Evolutionary conservation across 495 filamentous ascomycete genomes (phyloP).

Genomic region (Hyphodiscus hymeniophilus): DNA sequence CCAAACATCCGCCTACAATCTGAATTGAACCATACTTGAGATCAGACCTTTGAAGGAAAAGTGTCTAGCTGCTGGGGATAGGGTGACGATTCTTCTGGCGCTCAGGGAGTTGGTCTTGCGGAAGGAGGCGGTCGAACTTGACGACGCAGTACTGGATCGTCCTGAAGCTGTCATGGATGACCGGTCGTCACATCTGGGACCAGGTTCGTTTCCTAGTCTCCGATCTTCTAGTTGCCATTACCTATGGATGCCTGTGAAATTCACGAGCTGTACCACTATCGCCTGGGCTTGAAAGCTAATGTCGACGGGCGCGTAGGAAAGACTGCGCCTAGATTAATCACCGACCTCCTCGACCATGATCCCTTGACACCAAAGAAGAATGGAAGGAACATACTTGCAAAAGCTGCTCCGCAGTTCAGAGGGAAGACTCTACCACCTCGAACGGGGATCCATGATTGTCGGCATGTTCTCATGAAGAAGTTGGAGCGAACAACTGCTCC

Average conservation of each 20-base stretch:
- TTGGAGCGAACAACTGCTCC: slow-evolving; percentile 9
- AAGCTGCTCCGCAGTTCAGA: slow-evolving; percentile 14
- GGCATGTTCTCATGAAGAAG: slow-evolving; percentile 20
- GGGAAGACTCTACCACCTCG: not conserved
- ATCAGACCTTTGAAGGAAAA: too few relatives aligned
- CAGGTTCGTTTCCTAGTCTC: slow-evolving; percentile 12
- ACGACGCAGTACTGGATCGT: not conserved
- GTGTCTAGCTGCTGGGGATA: too few relatives aligned
- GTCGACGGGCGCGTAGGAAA: slow-evolving; percentile 15
- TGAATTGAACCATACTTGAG: too few relatives aligned
- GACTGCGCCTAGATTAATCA: slow-evolving; percentile 20
- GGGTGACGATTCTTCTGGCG: not conserved
- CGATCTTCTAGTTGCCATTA: not conserved
- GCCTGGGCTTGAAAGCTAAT: too few relatives aligned
- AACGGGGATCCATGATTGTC: slow-evolving; percentile 14
- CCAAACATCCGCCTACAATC: too few relatives aligned
- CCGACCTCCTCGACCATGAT: slow-evolving; percentile 24
- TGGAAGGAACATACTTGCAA: slow-evolving; percentile 18
- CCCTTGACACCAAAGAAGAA: not conserved
- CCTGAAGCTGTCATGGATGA: slow-evolving; percentile 10
- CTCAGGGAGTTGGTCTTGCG: not conserved
- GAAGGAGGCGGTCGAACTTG: slow-evolving; percentile 6
- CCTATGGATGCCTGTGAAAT: too few relatives aligned
- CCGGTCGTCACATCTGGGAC: slow-evolving; percentile 5
- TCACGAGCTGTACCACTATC: too few relatives aligned